Evolutionary conservation across 192 early-diverging fungal genomes (phyloP).

Genomic region (Phlyctochytrium bullatum): DNA sequence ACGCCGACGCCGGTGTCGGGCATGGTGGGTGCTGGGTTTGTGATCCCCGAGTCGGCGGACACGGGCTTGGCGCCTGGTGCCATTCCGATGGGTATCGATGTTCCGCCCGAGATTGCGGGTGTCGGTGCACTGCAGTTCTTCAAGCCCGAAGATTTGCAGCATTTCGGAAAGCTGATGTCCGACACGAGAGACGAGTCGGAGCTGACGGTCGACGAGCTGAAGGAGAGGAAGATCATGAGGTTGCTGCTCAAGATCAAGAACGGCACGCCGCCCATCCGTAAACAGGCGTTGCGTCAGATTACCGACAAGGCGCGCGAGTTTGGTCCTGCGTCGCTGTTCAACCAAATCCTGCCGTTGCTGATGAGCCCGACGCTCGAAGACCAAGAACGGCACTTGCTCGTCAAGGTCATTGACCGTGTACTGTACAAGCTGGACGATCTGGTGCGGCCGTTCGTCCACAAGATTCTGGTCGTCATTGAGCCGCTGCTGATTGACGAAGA

Average conservation of each 20-base stretch:
- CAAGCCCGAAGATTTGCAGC: conserved; percentile 96
- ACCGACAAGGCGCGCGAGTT: conserved; percentile 94
- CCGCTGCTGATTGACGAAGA: conserved; percentile 96
- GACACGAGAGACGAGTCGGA: conserved; percentile 75
- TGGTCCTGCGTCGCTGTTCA: conserved; percentile 91
- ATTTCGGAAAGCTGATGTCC: conserved; percentile 89
- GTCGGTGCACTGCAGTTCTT: conserved; percentile 83
- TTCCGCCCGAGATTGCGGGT: conserved; percentile 86
- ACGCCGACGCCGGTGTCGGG: conserved; percentile 87
- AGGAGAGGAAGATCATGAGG: conserved; percentile 95
- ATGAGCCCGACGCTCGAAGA: conserved; percentile 98
- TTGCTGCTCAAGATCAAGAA: conserved; percentile 98
- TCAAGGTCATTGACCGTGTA: conserved; percentile 94
- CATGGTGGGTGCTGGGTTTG: conserved; percentile 65
- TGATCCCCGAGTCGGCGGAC: conserved; percentile 69
- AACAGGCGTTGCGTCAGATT: conserved; percentile 89
- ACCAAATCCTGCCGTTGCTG: conserved; percentile 91
- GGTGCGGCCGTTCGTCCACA: conserved; percentile 95
- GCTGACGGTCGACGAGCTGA: conserved; percentile 81
- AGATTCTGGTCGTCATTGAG: conserved; percentile 98
- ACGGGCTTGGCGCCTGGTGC: conserved; percentile 35
- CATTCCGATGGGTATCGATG: conserved; percentile 44
- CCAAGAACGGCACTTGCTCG: conserved; percentile 96
- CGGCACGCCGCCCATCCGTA: conserved; percentile 91
- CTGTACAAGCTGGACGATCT: conserved; percentile 95